Evolutionary conservation across 139 green algal genomes (phyloP), one percentile per base, ranked within the genome.

Genomic region (Edaphochlamys debaryana): DNA sequence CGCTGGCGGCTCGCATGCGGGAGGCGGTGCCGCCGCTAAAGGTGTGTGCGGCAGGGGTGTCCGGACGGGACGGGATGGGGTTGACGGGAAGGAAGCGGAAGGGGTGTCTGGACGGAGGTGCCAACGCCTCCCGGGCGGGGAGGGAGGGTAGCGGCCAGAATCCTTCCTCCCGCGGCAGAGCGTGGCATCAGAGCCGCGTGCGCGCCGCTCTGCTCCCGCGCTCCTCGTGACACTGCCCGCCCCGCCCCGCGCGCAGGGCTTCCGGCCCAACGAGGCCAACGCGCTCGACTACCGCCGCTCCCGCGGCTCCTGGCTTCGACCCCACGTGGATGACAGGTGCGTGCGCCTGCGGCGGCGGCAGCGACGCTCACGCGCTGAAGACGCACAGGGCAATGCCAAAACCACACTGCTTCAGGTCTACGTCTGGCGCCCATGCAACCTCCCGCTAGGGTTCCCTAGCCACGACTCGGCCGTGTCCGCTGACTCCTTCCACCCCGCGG

Each of bases 181-280:
- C n/a, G n/a, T n/a, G n/a, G n/a, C n/a, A n/a, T n/a, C n/a, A n/a
- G n/a, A n/a, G n/a, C n/a, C n/a, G n/a, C n/a, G n/a, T n/a, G n/a
- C n/a, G n/a, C n/a, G n/a, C n/a, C n/a, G n/a, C n/a, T n/a, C n/a
- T n/a, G n/a, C n/a, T n/a, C n/a, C n/a, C n/a, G n/a, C n/a, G n/a
- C n/a, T n/a, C n/a, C n/a, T n/a, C n/a, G n/a, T n/a, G n/a, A n/a
- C n/a, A n/a, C n/a, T n/a, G n/a, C n/a, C n/a, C n/a, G n/a, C n/a
- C n/a, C n/a, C n/a, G n/a, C n/a, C n/a, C n/a, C n/a, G 64, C 66
- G 2, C 37, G 4, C 67, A 72, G 38, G 34, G 42, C 36, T 91
- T 89, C 63, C 32, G 50, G 9, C 88, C 88, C 9, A 90, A 88
- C 54, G 88, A 91, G 78, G 88, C 85, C 34, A 91, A 91, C 62